Conservation (phyloP, 805 yeast genomes). For the Yarrowia sp. region DNA sequence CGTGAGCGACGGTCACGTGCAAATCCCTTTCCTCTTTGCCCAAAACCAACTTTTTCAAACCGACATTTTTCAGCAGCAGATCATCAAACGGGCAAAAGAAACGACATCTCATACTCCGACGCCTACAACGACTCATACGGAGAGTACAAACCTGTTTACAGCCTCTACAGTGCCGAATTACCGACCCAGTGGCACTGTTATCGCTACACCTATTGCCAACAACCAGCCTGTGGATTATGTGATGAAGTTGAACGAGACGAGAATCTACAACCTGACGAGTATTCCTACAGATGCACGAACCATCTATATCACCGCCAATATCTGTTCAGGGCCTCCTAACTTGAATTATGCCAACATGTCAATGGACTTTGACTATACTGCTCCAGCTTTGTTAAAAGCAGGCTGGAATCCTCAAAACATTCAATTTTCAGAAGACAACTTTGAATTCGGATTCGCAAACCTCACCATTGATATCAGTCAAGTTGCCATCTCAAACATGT, state of each 20-base stretch:
- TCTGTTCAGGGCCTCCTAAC: conserved; percentile 37
- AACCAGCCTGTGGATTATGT: conserved; percentile 31
- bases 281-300: conserved; percentile 31
- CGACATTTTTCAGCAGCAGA: not conserved
- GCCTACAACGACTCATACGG: not conserved
- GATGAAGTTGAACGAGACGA: conserved; percentile 40
- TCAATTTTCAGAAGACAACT: conserved; percentile 10
- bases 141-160: conserved; percentile 1
- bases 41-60: no score
- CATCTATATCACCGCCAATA: conserved; percentile 41
- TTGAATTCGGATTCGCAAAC: conserved; percentile 38
- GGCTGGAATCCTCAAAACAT: conserved; percentile 31
- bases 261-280: conserved; percentile 34
- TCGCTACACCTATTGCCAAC: conserved; percentile 36
- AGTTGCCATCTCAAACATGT: conserved; percentile 29
- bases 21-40: no score
- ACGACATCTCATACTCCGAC: not conserved
- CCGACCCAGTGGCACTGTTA: conserved; percentile 16
- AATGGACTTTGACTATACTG: conserved; percentile 31
- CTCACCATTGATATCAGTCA: conserved; percentile 36
- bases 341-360: conserved; percentile 30
- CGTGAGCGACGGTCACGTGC: no score
- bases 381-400: not conserved
- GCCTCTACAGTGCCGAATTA: conserved; percentile 12
- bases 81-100: not conserved